Evolutionary conservation across 768 basidiomycete genomes (phyloP).

Genomic region (Mycena haematopus): DNA sequence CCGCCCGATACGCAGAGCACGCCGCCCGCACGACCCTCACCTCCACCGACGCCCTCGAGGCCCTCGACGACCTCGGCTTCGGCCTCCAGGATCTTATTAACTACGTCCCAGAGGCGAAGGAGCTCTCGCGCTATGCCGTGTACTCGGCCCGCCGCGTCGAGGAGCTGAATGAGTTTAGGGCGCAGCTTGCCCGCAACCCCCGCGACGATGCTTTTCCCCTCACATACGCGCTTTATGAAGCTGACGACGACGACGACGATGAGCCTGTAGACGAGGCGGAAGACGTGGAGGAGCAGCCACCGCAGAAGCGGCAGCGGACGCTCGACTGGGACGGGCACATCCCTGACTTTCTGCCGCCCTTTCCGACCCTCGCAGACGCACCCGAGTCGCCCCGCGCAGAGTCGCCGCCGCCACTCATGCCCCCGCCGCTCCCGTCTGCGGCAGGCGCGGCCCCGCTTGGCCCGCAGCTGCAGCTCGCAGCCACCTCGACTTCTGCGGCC

Average conservation of each 20-base stretch:
- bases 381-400: constrained; percentile 42
- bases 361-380: constrained; percentile 50
- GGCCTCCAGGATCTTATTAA: constrained; percentile 72
- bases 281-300: constrained; percentile 44
- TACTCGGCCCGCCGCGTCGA: constrained; percentile 70
- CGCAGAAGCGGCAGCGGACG: constrained; percentile 63
- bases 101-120: constrained; percentile 71
- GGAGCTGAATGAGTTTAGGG: constrained; percentile 75
- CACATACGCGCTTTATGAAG: constrained; percentile 46
- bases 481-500: constrained; percentile 57
- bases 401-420: constrained; percentile 42
- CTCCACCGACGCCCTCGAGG: constrained; percentile 64
- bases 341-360: constrained; percentile 72
- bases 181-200: constrained; percentile 58
- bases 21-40: constrained; percentile 69
- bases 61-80: constrained; percentile 79
- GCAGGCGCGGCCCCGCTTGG: constrained; percentile 43
- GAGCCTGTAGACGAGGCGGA: constrained; percentile 36
- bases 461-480: constrained; percentile 53
- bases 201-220: constrained; percentile 63
- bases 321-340: constrained; percentile 66
- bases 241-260: constrained; percentile 40
- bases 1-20: constrained; percentile 77
- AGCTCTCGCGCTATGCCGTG: constrained; percentile 70
- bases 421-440: constrained; percentile 38